Percentiles rank a stretch among this genome's conserved stretches.
These are phyloP conservation scores for Nannochloropsis oceanica DNA, from an alignment of 108 stramenopile genomes.

Conservation along the genomic window DNA sequence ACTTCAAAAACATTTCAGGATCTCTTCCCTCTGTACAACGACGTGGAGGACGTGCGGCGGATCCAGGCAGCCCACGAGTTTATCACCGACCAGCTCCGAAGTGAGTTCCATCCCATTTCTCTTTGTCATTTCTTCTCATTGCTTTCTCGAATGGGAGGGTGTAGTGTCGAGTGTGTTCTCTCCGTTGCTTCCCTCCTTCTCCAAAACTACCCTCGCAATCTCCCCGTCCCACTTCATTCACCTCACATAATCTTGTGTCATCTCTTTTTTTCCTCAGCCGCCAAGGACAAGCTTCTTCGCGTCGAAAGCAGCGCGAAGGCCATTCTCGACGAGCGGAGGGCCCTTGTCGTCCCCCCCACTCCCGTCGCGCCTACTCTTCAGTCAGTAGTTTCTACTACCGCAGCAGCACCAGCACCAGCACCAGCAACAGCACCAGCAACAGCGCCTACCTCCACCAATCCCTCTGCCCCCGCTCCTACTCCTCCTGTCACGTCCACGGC, in stretches of 20 bases:
- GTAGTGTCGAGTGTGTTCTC: no score
- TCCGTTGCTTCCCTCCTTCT: no score
- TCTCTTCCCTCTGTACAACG: conserved; percentile 22
- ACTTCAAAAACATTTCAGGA: conserved; percentile 2
- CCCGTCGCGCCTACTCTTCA: not conserved
- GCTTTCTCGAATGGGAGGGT: not conserved
- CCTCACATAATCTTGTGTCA: no score
- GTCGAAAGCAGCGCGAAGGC: not conserved
- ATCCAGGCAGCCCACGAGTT: conserved; percentile 28
- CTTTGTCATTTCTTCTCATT: not conserved
- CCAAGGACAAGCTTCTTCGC: not conserved
- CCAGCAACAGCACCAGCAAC: no score
- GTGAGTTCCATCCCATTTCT: not conserved
- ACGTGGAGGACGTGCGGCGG: conserved; percentile 27
- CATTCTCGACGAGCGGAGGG: not conserved
- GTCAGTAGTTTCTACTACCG: not conserved
- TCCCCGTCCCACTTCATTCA: no score
- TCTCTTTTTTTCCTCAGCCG: not conserved
- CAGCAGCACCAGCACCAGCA: not conserved
- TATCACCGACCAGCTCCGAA: conserved; percentile 24
- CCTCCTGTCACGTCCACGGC: not conserved
- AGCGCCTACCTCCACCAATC: no score
- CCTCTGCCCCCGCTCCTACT: not conserved
- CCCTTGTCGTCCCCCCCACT: not conserved
- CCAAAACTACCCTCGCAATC: no score